These are phyloP conservation scores for Onygenales sp. DNA, from an alignment of 2,329 filamentous ascomycete genomes.

Conservation along the genomic window DNA sequence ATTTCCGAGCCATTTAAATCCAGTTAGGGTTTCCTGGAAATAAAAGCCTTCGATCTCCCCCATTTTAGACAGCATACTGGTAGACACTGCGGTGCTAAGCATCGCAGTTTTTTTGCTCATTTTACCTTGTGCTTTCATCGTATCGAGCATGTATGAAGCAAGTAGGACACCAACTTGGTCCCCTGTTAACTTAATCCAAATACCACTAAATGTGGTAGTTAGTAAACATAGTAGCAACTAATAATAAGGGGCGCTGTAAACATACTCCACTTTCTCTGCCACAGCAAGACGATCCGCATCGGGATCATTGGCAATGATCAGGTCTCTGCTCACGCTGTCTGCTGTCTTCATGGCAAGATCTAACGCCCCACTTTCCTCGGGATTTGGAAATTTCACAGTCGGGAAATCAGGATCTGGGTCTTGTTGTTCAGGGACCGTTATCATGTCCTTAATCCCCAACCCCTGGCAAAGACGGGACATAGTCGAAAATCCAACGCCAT, in stretches of 20 bases:
- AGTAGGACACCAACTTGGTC: constrained; percentile 55
- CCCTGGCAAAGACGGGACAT: constrained; percentile 25
- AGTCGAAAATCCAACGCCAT: constrained; percentile 29
- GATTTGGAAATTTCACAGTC: constrained; percentile 56
- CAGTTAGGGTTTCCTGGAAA: constrained; percentile 54
- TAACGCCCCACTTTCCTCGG: constrained; percentile 54
- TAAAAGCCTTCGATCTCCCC: constrained; percentile 46
- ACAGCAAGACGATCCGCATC: constrained; percentile 56
- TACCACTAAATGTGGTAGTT: constrained; percentile 24
- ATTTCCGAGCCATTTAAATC: constrained; percentile 61
- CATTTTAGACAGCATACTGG: constrained; percentile 52
- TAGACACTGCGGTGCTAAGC: constrained; percentile 55
- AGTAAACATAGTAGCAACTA: neutral
- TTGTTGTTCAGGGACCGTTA: constrained; percentile 37
- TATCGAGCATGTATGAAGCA: constrained; percentile 47
- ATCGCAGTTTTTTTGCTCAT: constrained; percentile 38
- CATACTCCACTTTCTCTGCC: constrained; percentile 46
- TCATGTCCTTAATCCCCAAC: constrained; percentile 25
- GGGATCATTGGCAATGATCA: constrained; percentile 56
- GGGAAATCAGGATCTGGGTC: constrained; percentile 55
- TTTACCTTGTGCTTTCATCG: constrained; percentile 19
- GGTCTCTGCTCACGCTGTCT: constrained; percentile 35
- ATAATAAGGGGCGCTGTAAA: constrained; percentile 2
- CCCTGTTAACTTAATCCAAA: constrained; percentile 55
- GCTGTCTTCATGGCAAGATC: constrained; percentile 50